Conservation (phyloP, 169 alveolate genomes). For the Eimeria necatrix region DNA sequence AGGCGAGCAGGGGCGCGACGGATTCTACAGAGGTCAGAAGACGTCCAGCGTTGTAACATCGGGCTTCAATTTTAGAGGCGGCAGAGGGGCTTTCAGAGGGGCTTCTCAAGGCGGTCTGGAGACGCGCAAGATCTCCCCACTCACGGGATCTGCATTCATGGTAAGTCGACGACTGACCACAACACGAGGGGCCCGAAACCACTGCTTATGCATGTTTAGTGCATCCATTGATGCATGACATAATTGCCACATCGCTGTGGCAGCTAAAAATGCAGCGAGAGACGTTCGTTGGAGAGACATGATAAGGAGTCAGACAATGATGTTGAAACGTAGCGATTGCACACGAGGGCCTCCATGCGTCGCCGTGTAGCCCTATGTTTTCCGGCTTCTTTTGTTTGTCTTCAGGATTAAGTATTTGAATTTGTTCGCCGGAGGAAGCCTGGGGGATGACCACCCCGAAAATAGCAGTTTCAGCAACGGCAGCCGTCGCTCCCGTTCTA, state of each 20-base stretch:
- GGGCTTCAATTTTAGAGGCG: constrained; percentile 66
- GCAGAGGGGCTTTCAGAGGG: constrained; percentile 50
- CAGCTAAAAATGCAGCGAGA: too few relatives aligned
- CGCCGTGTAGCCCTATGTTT: too few relatives aligned
- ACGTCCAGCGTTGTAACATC: constrained; percentile 42
- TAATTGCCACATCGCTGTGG: too few relatives aligned
- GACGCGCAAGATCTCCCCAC: constrained; percentile 67
- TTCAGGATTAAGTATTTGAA: constrained; percentile 5
- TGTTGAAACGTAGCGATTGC: too few relatives aligned
- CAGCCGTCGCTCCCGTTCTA: neutral
- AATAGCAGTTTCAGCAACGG: constrained; percentile 24
- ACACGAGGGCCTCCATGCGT: too few relatives aligned
- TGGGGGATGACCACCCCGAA: constrained; percentile 20
- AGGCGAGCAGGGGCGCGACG: constrained; percentile 48
- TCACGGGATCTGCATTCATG: constrained; percentile 71
- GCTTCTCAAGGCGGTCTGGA: constrained; percentile 38
- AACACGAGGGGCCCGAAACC: too few relatives aligned
- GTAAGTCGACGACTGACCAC: neutral
- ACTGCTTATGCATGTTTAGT: too few relatives aligned
- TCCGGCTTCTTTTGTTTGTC: neutral
- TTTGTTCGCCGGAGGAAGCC: constrained; percentile 3
- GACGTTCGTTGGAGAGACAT: too few relatives aligned
- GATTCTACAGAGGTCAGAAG: constrained; percentile 58
- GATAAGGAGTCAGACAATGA: too few relatives aligned
- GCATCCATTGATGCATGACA: too few relatives aligned